These are phyloP conservation scores for Ceratobasidium theobromae DNA, from an alignment of 1,284 basidiomycete species.

Conservation along the genomic window DNA sequence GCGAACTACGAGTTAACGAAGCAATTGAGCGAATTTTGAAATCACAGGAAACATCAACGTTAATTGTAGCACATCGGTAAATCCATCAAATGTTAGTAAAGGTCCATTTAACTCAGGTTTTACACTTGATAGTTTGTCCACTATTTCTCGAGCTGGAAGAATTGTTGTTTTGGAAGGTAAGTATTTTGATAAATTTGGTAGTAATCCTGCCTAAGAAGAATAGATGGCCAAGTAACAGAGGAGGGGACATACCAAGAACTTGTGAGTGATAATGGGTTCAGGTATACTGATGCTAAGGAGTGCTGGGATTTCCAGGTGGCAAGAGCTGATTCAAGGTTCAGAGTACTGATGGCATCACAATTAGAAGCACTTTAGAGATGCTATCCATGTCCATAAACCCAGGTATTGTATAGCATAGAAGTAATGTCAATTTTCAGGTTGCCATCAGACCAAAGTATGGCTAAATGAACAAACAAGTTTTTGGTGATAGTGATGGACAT, in stretches of 20 bases:
- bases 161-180: conserved; percentile 84
- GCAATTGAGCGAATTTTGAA: conserved; percentile 86
- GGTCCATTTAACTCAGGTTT: neutral
- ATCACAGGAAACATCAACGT: conserved; percentile 75
- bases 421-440: no score
- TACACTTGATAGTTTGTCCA: conserved; percentile 57
- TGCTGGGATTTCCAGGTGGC: conserved; percentile 52
- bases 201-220: neutral
- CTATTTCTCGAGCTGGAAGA: conserved; percentile 79
- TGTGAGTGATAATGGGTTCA: conserved; percentile 51
- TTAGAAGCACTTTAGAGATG: conserved; percentile 50
- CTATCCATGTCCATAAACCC: neutral
- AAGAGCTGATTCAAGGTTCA: conserved; percentile 71
- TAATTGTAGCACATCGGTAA: conserved; percentile 78
- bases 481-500: no score
- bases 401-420: neutral
- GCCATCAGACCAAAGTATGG: no score
- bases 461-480: no score
- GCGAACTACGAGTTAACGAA: conserved; percentile 88
- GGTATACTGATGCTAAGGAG: conserved; percentile 5
- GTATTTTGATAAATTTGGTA: conserved; percentile 32
- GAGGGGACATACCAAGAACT: conserved; percentile 81
- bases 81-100: neutral
- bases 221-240: conserved; percentile 80
- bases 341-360: conserved; percentile 83